A percentile compares a stretch with the other conserved stretches of the same genome.
Evolutionary conservation across 2,329 filamentous ascomycete species (phyloP).

Genomic region (Magnaporthales sp.): DNA sequence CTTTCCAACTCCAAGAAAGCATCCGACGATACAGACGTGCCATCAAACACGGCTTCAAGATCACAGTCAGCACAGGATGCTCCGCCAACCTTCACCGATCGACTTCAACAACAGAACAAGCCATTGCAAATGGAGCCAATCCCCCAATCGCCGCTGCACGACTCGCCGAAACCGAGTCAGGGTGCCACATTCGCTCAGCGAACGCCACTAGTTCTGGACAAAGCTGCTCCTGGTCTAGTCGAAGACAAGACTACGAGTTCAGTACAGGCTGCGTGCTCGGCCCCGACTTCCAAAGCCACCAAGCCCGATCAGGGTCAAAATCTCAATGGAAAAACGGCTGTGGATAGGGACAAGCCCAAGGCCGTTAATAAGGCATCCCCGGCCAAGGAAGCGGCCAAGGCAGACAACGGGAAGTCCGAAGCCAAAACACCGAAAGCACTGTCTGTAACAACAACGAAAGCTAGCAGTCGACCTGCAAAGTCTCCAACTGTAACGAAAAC

Average conservation of each 20-base stretch:
- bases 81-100: slow-evolving; percentile 23
- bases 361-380: background rate
- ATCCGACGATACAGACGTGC: slow-evolving; percentile 12
- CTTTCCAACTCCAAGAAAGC: slow-evolving; percentile 26
- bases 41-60: slow-evolving; percentile 12
- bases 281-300: background rate
- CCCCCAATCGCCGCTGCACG: slow-evolving; percentile 30
- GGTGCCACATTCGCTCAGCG: background rate
- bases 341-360: slow-evolving; percentile 4
- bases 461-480: slow-evolving; percentile 23
- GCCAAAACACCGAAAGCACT: slow-evolving; percentile 17
- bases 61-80: slow-evolving; percentile 25
- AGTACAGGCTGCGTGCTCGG: background rate
- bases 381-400: slow-evolving; percentile 6
- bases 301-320: background rate
- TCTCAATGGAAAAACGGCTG: slow-evolving; percentile 1
- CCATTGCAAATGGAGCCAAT: slow-evolving; percentile 29
- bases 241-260: background rate
- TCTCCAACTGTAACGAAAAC: slow-evolving; percentile 28
- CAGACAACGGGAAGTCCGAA: background rate
- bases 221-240: background rate
- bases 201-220: background rate
- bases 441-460: slow-evolving; percentile 21
- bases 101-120: slow-evolving; percentile 20
- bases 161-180: background rate